These are phyloP conservation scores for Scutellaria minor DNA, from an alignment of 257 asterid species.

Conservation along the genomic window DNA sequence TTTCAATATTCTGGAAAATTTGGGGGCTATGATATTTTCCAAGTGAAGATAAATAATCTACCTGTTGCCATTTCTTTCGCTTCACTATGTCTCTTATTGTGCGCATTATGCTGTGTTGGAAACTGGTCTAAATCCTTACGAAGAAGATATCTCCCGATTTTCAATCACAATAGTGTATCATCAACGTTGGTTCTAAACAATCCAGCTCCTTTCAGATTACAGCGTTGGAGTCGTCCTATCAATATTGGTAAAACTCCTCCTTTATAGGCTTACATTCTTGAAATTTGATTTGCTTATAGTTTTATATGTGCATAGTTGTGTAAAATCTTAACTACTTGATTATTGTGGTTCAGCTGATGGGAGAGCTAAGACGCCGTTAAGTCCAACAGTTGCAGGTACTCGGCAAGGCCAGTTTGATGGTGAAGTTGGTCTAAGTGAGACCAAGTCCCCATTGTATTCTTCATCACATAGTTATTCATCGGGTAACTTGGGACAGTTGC, in stretches of 20 bases:
- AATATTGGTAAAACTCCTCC: constrained; percentile 82
- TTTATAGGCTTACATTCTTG: too few species aligned
- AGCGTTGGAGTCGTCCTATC: constrained; percentile 80
- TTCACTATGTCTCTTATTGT: constrained; percentile 59
- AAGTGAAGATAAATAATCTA: constrained; percentile 62
- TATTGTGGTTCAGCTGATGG: constrained; percentile 56
- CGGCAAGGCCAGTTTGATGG: constrained; percentile 47
- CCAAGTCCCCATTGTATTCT: constrained; percentile 54
- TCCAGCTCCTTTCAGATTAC: constrained; percentile 71
- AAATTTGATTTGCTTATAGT: background rate
- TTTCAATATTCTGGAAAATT: constrained; percentile 50
- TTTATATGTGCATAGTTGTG: background rate
- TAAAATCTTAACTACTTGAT: background rate
- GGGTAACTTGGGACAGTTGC: constrained; percentile 60
- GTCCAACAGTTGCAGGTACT: constrained; percentile 60
- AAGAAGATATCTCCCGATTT: constrained; percentile 69
- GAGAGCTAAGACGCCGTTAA: constrained; percentile 67
- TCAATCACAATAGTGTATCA: constrained; percentile 58
- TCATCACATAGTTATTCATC: constrained; percentile 71
- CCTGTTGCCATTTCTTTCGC: constrained; percentile 50
- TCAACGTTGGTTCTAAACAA: constrained; percentile 66
- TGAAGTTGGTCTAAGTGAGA: constrained; percentile 35
- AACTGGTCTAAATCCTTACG: constrained; percentile 59
- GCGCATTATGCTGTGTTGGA: constrained; percentile 53
- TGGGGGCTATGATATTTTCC: constrained; percentile 50